Conservation (phyloP, 2,329 filamentous ascomycete species). For the Penicillium sp. region DNA sequence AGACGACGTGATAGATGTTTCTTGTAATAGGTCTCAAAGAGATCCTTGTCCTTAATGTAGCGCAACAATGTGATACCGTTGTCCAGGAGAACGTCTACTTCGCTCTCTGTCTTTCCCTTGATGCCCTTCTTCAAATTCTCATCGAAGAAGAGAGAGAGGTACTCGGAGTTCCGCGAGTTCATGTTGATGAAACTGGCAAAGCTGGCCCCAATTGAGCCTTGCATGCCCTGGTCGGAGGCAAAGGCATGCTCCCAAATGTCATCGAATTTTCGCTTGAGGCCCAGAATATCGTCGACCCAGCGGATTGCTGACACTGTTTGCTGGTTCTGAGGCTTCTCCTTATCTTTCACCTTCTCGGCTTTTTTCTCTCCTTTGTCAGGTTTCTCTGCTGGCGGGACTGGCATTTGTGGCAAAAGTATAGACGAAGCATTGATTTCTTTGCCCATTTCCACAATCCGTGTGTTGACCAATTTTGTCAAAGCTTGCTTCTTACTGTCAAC, state of each 20-base stretch:
- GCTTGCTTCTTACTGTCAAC: conserved; percentile 72
- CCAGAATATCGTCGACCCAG: conserved; percentile 90
- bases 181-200: conserved; percentile 91
- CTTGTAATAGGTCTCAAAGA: conserved; percentile 97
- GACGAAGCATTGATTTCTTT: conserved; percentile 72
- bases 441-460: conserved; percentile 75
- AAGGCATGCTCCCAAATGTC: conserved; percentile 73
- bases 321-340: conserved; percentile 62
- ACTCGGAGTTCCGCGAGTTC: conserved; percentile 83
- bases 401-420: conserved; percentile 41
- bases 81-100: conserved; percentile 79
- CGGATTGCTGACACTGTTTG: conserved; percentile 84
- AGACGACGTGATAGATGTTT: conserved; percentile 88
- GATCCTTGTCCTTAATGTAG: conserved; percentile 86
- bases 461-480: conserved; percentile 68
- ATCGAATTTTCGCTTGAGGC: conserved; percentile 87
- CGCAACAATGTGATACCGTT: conserved; percentile 85
- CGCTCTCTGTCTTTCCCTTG: conserved; percentile 84
- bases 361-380: conserved; percentile 54
- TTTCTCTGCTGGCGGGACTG: conserved; percentile 47
- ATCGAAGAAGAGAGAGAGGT: conserved; percentile 93
- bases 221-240: conserved; percentile 68
- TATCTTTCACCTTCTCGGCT: conserved; percentile 47
- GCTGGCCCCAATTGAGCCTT: conserved; percentile 79
- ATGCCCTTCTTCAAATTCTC: conserved; percentile 93